A percentile compares a stretch with the other conserved stretches of the same genome.
Conservation (phyloP, 2,329 filamentous ascomycete species). For the Fusarium sp. region DNA sequence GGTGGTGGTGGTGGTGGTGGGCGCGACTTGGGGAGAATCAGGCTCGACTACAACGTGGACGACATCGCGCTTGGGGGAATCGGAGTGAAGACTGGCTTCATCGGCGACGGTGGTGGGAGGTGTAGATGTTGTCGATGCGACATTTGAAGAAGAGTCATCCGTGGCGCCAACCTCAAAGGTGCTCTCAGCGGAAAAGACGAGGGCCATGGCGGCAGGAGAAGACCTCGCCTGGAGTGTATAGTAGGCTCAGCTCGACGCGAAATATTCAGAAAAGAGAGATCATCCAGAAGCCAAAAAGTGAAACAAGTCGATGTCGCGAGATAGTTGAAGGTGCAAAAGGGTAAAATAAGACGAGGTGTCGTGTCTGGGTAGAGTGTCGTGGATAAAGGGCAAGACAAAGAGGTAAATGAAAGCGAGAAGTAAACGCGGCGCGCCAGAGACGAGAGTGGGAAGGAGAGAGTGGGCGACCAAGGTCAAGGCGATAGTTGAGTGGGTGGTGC, state of each 20-base stretch:
- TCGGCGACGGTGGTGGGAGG: conserved; percentile 74
- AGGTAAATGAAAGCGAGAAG: conserved; percentile 29
- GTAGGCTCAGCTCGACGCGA: conserved; percentile 32
- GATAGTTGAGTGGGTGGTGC: conserved; percentile 29
- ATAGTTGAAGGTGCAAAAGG: background rate
- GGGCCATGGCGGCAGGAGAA: conserved; percentile 43
- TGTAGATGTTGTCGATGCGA: conserved; percentile 68
- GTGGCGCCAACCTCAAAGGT: conserved; percentile 42
- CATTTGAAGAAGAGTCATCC: conserved; percentile 57
- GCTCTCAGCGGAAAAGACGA: conserved; percentile 47
- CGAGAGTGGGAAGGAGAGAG: conserved; percentile 30
- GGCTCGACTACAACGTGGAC: conserved; percentile 46
- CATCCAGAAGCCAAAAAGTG: conserved; percentile 15
- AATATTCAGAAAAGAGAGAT: conserved; percentile 22
- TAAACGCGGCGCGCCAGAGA: conserved; percentile 39
- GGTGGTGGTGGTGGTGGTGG: conserved; percentile 26
- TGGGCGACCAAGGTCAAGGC: conserved; percentile 30
- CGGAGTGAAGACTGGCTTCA: conserved; percentile 64
- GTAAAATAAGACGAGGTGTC: conserved; percentile 3
- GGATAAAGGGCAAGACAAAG: background rate
- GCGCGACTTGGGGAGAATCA: conserved; percentile 43
- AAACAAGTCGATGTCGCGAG: background rate
- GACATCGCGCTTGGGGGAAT: conserved; percentile 52
- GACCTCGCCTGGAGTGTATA: conserved; percentile 11
- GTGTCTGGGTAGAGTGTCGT: conserved; percentile 6